phyloP scores from a whole-genome alignment of 2,329 filamentous ascomycete genomes.

The Stachybotrys chartarum region DNA sequence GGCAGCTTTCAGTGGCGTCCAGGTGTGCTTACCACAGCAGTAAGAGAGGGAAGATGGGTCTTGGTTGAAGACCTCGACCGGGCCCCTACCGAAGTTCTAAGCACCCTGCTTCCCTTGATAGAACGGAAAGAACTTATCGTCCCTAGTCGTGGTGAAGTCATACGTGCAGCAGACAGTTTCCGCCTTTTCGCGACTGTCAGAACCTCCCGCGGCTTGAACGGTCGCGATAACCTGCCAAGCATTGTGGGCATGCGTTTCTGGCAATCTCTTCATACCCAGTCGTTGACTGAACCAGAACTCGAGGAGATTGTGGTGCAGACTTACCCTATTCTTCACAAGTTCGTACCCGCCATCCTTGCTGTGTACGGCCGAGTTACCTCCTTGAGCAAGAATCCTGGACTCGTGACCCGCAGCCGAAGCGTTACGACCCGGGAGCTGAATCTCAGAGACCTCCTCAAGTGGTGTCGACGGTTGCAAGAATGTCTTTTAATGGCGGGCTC shows the following conservation, averaged over 20 bases:
- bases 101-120: constrained; percentile 84
- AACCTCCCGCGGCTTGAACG: constrained; percentile 63
- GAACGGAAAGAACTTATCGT: constrained; percentile 88
- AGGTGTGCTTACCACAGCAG: constrained; percentile 88
- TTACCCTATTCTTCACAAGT: constrained; percentile 62
- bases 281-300: constrained; percentile 63
- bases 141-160: constrained; percentile 77
- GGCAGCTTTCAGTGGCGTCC: constrained; percentile 90
- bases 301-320: constrained; percentile 63
- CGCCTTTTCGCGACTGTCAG: constrained; percentile 88
- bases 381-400: constrained; percentile 37
- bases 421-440: constrained; percentile 50
- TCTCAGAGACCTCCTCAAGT: constrained; percentile 80
- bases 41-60: constrained; percentile 91
- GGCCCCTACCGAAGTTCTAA: constrained; percentile 90
- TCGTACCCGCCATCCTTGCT: constrained; percentile 49
- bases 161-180: constrained; percentile 78
- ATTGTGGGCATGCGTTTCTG: constrained; percentile 84
- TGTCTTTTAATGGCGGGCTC: constrained; percentile 56
- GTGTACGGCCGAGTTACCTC: constrained; percentile 49
- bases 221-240: constrained; percentile 57
- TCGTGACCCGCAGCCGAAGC: constrained; percentile 29
- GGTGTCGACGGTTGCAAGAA: constrained; percentile 70
- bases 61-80: constrained; percentile 95
- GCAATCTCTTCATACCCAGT: constrained; percentile 64